Evolutionary conservation across 2,329 filamentous ascomycete species (phyloP).

Genomic region (Nothophoma quercina): DNA sequence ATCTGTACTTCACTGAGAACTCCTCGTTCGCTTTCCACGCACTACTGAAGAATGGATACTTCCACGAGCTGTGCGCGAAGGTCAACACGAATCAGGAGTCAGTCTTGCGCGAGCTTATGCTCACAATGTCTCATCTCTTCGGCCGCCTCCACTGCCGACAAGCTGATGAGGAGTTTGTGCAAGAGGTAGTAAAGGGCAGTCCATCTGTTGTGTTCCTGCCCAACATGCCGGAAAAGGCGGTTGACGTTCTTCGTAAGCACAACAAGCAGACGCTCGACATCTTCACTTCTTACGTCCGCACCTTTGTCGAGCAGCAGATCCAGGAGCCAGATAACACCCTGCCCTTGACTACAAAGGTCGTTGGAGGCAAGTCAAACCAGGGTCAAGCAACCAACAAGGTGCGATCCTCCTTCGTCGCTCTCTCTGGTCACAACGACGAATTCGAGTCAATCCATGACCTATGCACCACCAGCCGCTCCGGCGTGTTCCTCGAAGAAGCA

Average conservation of each 20-base stretch:
- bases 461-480: constrained; percentile 69
- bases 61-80: constrained; percentile 68
- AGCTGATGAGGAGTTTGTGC: constrained; percentile 57
- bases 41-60: constrained; percentile 74
- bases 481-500: constrained; percentile 77
- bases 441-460: constrained; percentile 73
- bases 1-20: constrained; percentile 80
- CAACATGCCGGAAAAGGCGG: constrained; percentile 65
- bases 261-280: constrained; percentile 71
- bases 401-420: constrained; percentile 73
- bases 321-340: constrained; percentile 61
- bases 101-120: constrained; percentile 67
- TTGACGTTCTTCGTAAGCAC: constrained; percentile 64
- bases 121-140: constrained; percentile 76
- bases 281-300: constrained; percentile 73
- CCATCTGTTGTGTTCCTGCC: constrained; percentile 73
- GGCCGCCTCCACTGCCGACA: constrained; percentile 63
- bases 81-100: constrained; percentile 59
- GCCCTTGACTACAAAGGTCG: constrained; percentile 64
- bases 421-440: constrained; percentile 71
- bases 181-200: constrained; percentile 62
- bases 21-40: constrained; percentile 79
- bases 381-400: constrained; percentile 52
- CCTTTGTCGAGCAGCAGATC: constrained; percentile 72
- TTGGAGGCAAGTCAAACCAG: constrained; percentile 48